Evolutionary conservation across 2,329 filamentous ascomycete genomes (phyloP).

Genomic region (Fusarium devonianum): DNA sequence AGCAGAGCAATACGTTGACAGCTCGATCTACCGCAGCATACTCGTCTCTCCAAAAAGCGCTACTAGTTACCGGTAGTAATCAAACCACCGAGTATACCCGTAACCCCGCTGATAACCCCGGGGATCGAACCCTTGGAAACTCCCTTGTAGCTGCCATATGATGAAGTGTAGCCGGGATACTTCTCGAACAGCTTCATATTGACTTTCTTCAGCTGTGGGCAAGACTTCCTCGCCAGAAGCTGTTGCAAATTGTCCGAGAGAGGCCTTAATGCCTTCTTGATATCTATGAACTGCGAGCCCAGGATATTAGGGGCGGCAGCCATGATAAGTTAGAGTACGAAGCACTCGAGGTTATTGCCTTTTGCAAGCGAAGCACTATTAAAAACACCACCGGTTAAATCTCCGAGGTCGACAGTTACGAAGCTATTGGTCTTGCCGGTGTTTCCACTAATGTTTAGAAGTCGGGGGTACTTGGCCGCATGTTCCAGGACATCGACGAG

Average conservation of each 20-base stretch:
- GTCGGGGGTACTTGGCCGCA: slow-evolving; percentile 48
- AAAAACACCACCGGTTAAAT: slow-evolving; percentile 55
- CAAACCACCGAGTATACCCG: slow-evolving; percentile 1
- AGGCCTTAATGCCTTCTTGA: slow-evolving; percentile 1
- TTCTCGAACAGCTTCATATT: slow-evolving; percentile 10
- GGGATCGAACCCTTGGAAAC: slow-evolving; percentile 7
- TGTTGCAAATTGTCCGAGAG: slow-evolving; percentile 10
- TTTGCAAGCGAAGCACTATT: slow-evolving; percentile 51
- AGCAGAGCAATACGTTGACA: too few relatives aligned
- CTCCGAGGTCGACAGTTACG: slow-evolving; percentile 51
- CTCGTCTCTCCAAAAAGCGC: too few relatives aligned
- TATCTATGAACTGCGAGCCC: slow-evolving; percentile 24
- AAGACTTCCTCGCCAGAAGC: slow-evolving; percentile 1
- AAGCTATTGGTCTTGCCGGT: slow-evolving; percentile 58
- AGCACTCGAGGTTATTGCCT: slow-evolving; percentile 56
- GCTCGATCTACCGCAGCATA: too few relatives aligned
- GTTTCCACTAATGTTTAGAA: slow-evolving; percentile 59
- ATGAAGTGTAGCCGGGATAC: slow-evolving; percentile 9
- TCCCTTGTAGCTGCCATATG: slow-evolving; percentile 21
- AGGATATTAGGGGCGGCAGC: slow-evolving; percentile 51
- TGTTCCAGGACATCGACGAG: slow-evolving; percentile 48
- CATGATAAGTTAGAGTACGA: slow-evolving; percentile 46
- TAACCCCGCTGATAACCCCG: neutral
- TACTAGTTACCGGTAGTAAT: too few relatives aligned
- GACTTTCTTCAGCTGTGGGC: slow-evolving; percentile 9